Conservation (phyloP, 2,329 filamentous ascomycete genomes). For the Epicoccum nigrum region DNA sequence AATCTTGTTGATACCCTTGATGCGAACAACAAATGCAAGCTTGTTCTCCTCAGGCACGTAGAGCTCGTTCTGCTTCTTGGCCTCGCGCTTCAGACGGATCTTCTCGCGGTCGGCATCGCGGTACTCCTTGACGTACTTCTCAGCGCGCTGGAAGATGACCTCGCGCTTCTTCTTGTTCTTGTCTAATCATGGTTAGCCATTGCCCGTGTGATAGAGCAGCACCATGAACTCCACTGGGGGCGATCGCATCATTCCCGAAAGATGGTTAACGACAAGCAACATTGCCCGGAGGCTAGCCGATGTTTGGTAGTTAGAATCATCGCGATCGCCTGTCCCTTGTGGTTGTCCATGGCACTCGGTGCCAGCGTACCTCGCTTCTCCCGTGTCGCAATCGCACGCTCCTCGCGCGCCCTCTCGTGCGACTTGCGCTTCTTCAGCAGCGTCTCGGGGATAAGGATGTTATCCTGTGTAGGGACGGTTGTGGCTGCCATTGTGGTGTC, state of each 20-base stretch:
- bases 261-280: constrained; percentile 98
- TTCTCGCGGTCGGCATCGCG: constrained; percentile 98
- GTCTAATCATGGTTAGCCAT: constrained; percentile 59
- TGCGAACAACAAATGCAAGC: constrained; percentile 96
- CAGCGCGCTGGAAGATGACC: constrained; percentile 99
- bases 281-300: constrained; percentile 97
- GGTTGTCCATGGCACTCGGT: constrained; percentile 19
- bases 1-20: constrained; percentile 99
- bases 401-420: constrained; percentile 98
- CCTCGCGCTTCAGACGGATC: constrained; percentile 86
- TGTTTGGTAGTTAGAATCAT: constrained; percentile 88
- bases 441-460: constrained; percentile 98
- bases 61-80: constrained; percentile 91
- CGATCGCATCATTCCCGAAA: constrained; percentile 89
- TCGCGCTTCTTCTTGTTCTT: constrained; percentile 98
- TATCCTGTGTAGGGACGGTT: constrained; percentile 90
- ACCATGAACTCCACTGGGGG: constrained; percentile 32
- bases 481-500: constrained; percentile 56
- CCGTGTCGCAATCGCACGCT: constrained; percentile 77
- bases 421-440: constrained; percentile 99
- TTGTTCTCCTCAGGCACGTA: constrained; percentile 95
- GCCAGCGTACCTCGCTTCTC: constrained; percentile 85
- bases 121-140: constrained; percentile 99
- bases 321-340: constrained; percentile 41
- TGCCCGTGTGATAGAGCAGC: constrained; percentile 10